A percentile compares a stretch with the other conserved stretches of the same genome.
These are phyloP conservation scores for Anastatica hierochuntica DNA, from an alignment of 345 rosid genomes.

Conservation along the genomic window DNA sequence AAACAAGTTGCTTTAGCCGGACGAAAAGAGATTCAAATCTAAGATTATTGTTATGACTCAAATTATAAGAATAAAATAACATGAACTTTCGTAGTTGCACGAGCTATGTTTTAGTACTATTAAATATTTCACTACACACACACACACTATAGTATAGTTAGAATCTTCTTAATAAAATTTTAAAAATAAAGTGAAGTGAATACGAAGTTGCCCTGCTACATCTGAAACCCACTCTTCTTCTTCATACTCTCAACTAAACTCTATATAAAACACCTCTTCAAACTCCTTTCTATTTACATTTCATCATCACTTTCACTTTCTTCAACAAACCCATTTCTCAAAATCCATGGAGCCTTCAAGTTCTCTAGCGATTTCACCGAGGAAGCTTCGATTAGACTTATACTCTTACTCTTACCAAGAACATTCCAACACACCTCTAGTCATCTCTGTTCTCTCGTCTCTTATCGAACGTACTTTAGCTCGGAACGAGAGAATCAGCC, in stretches of 20 bases:
- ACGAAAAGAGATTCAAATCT: no score
- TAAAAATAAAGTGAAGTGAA: slow-evolving; percentile 17
- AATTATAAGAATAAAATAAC: slow-evolving; percentile 5
- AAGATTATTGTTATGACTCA: no score
- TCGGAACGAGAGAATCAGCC: slow-evolving; percentile 54
- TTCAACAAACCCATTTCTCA: not conserved
- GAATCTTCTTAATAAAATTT: no score
- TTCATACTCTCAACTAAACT: no score
- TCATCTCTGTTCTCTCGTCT: slow-evolving; percentile 76
- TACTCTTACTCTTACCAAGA: slow-evolving; percentile 55
- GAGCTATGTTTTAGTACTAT: slow-evolving; percentile 25
- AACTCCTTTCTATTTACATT: no score
- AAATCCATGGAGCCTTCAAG: slow-evolving; percentile 28
- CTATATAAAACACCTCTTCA: slow-evolving; percentile 17
- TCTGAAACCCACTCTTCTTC: not conserved
- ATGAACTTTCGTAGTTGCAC: slow-evolving; percentile 30
- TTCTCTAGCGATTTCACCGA: slow-evolving; percentile 54
- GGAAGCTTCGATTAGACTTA: slow-evolving; percentile 76
- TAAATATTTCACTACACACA: slow-evolving; percentile 16
- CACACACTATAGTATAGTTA: no score
- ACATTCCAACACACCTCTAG: slow-evolving; percentile 57
- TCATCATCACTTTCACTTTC: no score
- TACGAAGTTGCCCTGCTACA: slow-evolving; percentile 24
- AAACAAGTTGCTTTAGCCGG: slow-evolving; percentile 8
- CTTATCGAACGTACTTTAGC: slow-evolving; percentile 69